phyloP scores from a whole-genome alignment of 305 asterid species.

The Galium porrigens region DNA sequence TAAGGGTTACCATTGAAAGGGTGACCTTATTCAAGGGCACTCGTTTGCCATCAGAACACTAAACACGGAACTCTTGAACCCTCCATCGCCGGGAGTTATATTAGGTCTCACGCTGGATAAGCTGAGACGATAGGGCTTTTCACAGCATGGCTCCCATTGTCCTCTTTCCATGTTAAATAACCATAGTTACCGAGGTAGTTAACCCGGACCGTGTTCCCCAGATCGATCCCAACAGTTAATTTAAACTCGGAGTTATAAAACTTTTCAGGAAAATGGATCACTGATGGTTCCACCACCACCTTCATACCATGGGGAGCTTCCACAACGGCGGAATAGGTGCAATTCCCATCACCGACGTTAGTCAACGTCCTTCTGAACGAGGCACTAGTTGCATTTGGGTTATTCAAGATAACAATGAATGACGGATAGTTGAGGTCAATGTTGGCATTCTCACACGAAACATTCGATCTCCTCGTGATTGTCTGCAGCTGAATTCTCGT shows the following conservation, averaged over 20 bases:
- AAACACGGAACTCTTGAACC: not conserved
- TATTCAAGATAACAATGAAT: constrained; percentile 48
- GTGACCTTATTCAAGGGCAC: not conserved
- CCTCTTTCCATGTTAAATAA: constrained; percentile 9
- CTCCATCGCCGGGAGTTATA: too few species aligned
- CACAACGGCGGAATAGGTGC: constrained; percentile 28
- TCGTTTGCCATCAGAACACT: not conserved
- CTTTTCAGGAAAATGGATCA: constrained; percentile 2
- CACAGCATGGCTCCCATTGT: constrained; percentile 6
- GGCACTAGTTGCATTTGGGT: constrained; percentile 12
- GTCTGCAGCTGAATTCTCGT: constrained; percentile 27
- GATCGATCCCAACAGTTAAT: constrained; percentile 7
- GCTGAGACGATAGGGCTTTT: constrained; percentile 16
- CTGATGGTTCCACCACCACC: constrained; percentile 40
- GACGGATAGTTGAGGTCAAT: constrained; percentile 74
- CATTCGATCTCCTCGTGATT: constrained; percentile 33
- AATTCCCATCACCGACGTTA: constrained; percentile 37
- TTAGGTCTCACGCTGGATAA: constrained; percentile 9
- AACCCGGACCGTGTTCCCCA: not conserved
- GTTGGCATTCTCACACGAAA: constrained; percentile 31
- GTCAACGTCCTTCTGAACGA: constrained; percentile 48
- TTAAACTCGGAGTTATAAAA: constrained; percentile 7
- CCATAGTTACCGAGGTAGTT: constrained; percentile 13
- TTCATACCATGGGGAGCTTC: constrained; percentile 33
- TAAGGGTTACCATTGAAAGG: not conserved